Conservation (phyloP, 2,329 filamentous ascomycete genomes). For the Blastomyces emzantsi region DNA sequence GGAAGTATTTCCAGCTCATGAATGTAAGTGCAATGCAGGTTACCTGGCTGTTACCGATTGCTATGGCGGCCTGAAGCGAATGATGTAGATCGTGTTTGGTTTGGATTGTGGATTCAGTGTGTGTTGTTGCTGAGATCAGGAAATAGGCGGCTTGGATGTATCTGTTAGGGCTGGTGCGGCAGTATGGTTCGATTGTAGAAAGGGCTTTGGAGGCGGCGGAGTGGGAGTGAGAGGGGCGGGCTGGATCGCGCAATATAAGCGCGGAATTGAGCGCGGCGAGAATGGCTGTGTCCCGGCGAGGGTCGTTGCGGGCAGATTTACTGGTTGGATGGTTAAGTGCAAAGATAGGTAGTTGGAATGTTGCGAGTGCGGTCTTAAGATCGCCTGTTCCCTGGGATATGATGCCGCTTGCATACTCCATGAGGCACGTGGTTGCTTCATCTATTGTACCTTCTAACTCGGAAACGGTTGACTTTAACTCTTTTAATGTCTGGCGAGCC, state of each 20-base stretch:
- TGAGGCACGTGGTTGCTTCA: constrained; percentile 44
- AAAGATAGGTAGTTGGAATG: constrained; percentile 57
- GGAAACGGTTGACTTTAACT: constrained; percentile 43
- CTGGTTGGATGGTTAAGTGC: constrained; percentile 37
- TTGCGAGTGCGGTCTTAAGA: constrained; percentile 55
- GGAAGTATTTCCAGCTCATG: constrained; percentile 76
- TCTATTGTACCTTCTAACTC: constrained; percentile 34
- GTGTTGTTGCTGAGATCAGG: constrained; percentile 60
- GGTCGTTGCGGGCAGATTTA: constrained; percentile 38
- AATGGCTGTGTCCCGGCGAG: constrained; percentile 56
- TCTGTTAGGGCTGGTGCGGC: constrained; percentile 58
- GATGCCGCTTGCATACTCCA: constrained; percentile 64
- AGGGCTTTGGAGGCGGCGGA: constrained; percentile 53
- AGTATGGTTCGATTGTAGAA: constrained; percentile 57
- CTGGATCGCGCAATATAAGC: constrained; percentile 60
- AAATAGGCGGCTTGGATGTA: constrained; percentile 71
- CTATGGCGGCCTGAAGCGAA: constrained; percentile 60
- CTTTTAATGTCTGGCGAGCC: constrained; percentile 50
- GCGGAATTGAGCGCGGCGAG: constrained; percentile 57
- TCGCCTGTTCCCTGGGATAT: constrained; percentile 70
- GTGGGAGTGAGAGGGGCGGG: constrained; percentile 50
- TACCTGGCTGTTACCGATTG: constrained; percentile 65
- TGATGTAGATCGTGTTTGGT: constrained; percentile 70
- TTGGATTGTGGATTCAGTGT: constrained; percentile 60
- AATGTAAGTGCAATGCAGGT: constrained; percentile 75